Evolutionary conservation across 1,284 basidiomycete genomes (phyloP).

Genomic region (Ustilago esculenta): DNA sequence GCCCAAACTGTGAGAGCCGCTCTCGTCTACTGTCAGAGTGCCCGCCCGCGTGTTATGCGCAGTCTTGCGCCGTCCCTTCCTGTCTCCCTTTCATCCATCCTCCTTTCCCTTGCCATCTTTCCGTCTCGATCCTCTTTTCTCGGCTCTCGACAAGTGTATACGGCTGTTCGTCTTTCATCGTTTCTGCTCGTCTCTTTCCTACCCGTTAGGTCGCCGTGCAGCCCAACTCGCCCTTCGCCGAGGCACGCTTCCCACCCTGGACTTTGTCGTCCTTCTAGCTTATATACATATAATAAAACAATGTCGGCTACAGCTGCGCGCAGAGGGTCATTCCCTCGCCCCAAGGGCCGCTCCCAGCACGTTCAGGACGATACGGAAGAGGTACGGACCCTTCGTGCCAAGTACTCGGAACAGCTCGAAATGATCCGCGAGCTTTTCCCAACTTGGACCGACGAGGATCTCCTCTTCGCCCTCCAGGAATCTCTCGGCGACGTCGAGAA

Average conservation of each 20-base stretch:
- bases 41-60: too few species aligned
- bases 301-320: conserved; percentile 53
- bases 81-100: conserved; percentile 13
- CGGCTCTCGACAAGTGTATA: conserved; percentile 35
- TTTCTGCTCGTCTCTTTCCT: conserved; percentile 6
- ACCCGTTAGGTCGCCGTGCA: conserved; percentile 23
- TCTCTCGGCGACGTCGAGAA: conserved; percentile 78
- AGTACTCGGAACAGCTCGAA: conserved; percentile 68
- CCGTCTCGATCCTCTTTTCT: conserved; percentile 10
- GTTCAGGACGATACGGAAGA: conserved; percentile 65
- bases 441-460: conserved; percentile 80
- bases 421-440: conserved; percentile 82
- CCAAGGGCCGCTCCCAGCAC: conserved; percentile 45
- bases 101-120: conserved; percentile 8
- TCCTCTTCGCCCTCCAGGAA: conserved; percentile 79
- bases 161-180: conserved; percentile 17
- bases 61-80: conserved; percentile 1
- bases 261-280: conserved; percentile 10
- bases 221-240: conserved; percentile 14
- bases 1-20: too few species aligned
- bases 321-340: conserved; percentile 52
- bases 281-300: conserved; percentile 26
- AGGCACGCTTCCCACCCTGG: conserved; percentile 11
- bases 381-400: conserved; percentile 58
- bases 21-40: too few species aligned